These are phyloP conservation scores for Punica granatum DNA, from an alignment of 345 rosid species.

Conservation along the genomic window DNA sequence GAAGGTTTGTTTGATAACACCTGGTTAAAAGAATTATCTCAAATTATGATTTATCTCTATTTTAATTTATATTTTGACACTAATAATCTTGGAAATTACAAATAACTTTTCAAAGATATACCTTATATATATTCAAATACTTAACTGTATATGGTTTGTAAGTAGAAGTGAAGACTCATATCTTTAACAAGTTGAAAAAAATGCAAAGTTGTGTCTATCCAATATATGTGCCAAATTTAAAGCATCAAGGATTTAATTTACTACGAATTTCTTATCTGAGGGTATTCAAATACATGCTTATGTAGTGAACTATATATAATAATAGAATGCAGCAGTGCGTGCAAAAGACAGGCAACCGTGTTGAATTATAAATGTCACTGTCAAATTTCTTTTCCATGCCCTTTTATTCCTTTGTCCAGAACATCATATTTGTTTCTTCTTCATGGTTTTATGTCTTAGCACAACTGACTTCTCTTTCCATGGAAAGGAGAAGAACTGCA, in stretches of 20 bases:
- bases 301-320: neutral
- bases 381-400: neutral
- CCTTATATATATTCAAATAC: too few species aligned
- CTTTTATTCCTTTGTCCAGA: neutral
- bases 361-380: neutral
- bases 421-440: neutral
- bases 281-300: neutral
- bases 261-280: neutral
- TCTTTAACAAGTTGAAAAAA: neutral
- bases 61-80: neutral
- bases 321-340: neutral
- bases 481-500: neutral
- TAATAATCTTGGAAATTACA: neutral
- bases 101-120: too few species aligned
- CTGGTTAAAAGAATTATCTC: neutral
- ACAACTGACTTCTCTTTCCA: neutral
- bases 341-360: neutral
- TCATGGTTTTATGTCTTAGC: neutral
- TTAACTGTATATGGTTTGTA: too few species aligned
- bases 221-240: neutral
- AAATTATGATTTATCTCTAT: neutral
- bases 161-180: too few species aligned
- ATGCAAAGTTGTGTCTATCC: neutral
- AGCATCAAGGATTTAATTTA: neutral
- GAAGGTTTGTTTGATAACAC: neutral